These are phyloP conservation scores for Dimargaris verticillata DNA, from an alignment of 192 early-diverging fungal species.

Conservation along the genomic window DNA sequence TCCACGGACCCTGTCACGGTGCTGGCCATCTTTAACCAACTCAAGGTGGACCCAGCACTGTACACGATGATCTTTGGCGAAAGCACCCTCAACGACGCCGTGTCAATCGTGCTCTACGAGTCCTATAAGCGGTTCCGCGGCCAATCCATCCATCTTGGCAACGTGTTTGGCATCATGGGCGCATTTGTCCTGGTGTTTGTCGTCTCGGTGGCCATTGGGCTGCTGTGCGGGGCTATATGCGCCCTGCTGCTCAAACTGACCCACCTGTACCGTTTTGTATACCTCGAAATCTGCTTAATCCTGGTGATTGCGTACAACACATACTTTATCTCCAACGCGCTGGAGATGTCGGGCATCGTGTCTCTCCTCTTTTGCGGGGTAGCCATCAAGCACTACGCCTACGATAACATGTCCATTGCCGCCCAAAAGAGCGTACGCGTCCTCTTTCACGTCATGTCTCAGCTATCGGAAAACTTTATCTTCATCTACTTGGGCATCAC, in stretches of 20 bases:
- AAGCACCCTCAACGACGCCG: constrained; percentile 88
- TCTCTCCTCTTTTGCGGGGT: constrained; percentile 86
- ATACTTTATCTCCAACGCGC: constrained; percentile 78
- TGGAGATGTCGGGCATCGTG: constrained; percentile 84
- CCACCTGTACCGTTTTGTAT: constrained; percentile 61
- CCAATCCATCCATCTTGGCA: constrained; percentile 44
- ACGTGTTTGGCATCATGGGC: constrained; percentile 40
- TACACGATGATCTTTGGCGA: constrained; percentile 97
- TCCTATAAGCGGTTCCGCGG: constrained; percentile 62
- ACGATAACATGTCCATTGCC: constrained; percentile 66
- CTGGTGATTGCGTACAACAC: constrained; percentile 76
- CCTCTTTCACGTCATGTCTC: constrained; percentile 82
- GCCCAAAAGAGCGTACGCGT: constrained; percentile 73
- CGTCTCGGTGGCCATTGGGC: constrained; percentile 69
- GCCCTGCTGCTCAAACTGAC: constrained; percentile 82
- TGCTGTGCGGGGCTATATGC: constrained; percentile 53
- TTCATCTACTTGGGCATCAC: constrained; percentile 93
- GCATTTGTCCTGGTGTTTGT: constrained; percentile 72
- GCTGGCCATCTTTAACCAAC: constrained; percentile 83
- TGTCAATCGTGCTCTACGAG: constrained; percentile 90
- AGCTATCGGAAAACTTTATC: constrained; percentile 91
- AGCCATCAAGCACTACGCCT: constrained; percentile 83
- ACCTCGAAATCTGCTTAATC: constrained; percentile 77
- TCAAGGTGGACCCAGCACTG: constrained; percentile 84
- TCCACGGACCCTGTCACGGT: constrained; percentile 97